Evolutionary conservation across 2,329 filamentous ascomycete genomes (phyloP), one percentile per base, ranked within the genome.

Genomic region (Ceratocystis colombiana): DNA sequence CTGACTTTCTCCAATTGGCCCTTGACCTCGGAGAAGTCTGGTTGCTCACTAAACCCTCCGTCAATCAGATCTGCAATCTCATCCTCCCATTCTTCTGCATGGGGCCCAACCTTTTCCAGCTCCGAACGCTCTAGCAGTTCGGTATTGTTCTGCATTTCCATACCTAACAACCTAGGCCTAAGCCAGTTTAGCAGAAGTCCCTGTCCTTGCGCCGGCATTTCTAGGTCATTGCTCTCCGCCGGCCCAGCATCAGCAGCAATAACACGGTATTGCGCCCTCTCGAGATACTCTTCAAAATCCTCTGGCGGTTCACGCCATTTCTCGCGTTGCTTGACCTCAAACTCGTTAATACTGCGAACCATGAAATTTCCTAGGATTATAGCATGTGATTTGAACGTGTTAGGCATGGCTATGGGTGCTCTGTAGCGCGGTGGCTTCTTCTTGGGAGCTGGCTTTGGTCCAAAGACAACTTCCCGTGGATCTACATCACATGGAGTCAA

Each of bases 401-500:
- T 65, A 10, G 59, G 64, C 22, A 65, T 57, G 3, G 61, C 62
- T 44, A 57, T 8, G 3, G 28, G 33, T 22, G 46, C 12, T 12
- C 50, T 22, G 10, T 44, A 28, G 6, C 64, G 55, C 53, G 53
- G 45, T n/a, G 64, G 45, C 33, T 2, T 10, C 5, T n/a, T 30
- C 17, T 7, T 61, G 25, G 57, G 59, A 3, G 62, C 30, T 17
- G 37, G 41, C 8, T 61, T 44, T 3, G 66, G 71, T 22, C 77
- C 74, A 69, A 79, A 74, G 67, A 75, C 76, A 17, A 79, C 70
- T 71, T 83, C 80, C 2, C 77, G 50, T 70, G 75, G 76, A 33
- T 78, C 73, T 28, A 83, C 70, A 70, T 81, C 82, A 55, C 77
- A 75, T 45, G 77, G 75, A 79, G 84, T 82, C 67, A 80, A 70